A percentile compares a stretch with the other conserved stretches of the same genome.
Conservation (phyloP, 1,139 yeast genomes). For the Meyerozyma carpophila region DNA sequence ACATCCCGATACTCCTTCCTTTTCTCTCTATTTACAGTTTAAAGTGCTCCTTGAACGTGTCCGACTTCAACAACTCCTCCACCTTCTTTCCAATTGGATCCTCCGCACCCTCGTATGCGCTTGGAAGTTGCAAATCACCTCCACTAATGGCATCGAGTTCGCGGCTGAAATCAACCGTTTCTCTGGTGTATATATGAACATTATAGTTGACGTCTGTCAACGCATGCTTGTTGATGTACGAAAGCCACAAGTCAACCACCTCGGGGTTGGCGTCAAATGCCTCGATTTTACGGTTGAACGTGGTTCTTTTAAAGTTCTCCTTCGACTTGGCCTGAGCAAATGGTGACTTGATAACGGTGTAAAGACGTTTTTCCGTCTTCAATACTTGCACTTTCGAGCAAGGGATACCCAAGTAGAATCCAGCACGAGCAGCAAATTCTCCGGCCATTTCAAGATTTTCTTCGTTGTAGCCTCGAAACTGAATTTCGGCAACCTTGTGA, state of each 20-base stretch:
- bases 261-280: conserved; percentile 87
- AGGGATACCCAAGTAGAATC: conserved; percentile 85
- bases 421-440: conserved; percentile 87
- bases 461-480: conserved; percentile 67
- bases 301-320: conserved; percentile 88
- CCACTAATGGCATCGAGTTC: conserved; percentile 26
- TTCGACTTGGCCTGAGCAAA: conserved; percentile 93
- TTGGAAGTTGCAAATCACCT: conserved; percentile 28
- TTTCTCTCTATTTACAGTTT: conserved; percentile 13
- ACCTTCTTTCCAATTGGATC: conserved; percentile 72
- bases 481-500: conserved; percentile 64
- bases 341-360: conserved; percentile 93
- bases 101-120: conserved; percentile 33
- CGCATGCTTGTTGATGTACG: conserved; percentile 73
- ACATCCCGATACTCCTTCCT: too few relatives aligned
- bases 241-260: conserved; percentile 75
- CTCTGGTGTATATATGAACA: conserved; percentile 63
- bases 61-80: conserved; percentile 56
- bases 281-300: conserved; percentile 66
- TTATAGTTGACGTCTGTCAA: conserved; percentile 79
- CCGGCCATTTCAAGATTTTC: conserved; percentile 69
- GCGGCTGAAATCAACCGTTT: conserved; percentile 40
- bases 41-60: conserved; percentile 41
- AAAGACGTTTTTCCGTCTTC: conserved; percentile 66
- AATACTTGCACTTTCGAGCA: conserved; percentile 49